Percentiles rank a stretch among this genome's conserved stretches.
Evolutionary conservation across 2,329 filamentous ascomycete species (phyloP).

Genomic region (Neopestalotiopsis sp.): DNA sequence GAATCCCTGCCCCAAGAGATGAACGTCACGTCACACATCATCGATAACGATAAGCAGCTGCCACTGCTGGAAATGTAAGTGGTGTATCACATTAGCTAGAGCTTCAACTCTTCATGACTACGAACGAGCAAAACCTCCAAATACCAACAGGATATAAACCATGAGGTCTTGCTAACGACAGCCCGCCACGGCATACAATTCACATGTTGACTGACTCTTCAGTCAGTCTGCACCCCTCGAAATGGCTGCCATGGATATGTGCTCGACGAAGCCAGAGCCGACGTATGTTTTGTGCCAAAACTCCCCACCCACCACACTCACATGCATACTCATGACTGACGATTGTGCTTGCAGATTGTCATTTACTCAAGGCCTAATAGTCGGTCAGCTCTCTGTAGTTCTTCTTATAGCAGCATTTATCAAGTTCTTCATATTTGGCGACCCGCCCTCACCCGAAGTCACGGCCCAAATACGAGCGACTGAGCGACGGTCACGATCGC

Average conservation of each 20-base stretch:
- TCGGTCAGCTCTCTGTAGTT: conserved; percentile 92
- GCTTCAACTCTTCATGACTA: too few species aligned
- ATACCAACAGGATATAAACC: background rate
- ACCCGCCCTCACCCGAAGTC: conserved; percentile 82
- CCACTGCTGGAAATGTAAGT: background rate
- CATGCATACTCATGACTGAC: conserved; percentile 16
- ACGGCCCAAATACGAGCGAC: conserved; percentile 78
- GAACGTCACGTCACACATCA: background rate
- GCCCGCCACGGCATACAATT: background rate
- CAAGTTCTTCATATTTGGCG: conserved; percentile 99
- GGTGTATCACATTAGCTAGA: too few species aligned
- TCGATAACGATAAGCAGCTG: background rate
- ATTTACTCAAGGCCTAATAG: conserved; percentile 91
- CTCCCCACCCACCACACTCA: conserved; percentile 13
- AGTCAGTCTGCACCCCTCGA: background rate
- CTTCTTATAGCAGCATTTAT: conserved; percentile 93
- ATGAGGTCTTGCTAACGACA: background rate
- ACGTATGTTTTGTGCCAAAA: conserved; percentile 31
- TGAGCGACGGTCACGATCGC: conserved; percentile 73
- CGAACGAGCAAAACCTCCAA: background rate
- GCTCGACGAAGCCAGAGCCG: conserved; percentile 39
- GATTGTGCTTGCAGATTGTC: conserved; percentile 66
- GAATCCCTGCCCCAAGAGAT: background rate
- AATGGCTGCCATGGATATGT: conserved; percentile 36
- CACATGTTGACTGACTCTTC: background rate